These are phyloP conservation scores for Phytophthora brassicae DNA, from an alignment of 352 stramenopile species.

Conservation along the genomic window DNA sequence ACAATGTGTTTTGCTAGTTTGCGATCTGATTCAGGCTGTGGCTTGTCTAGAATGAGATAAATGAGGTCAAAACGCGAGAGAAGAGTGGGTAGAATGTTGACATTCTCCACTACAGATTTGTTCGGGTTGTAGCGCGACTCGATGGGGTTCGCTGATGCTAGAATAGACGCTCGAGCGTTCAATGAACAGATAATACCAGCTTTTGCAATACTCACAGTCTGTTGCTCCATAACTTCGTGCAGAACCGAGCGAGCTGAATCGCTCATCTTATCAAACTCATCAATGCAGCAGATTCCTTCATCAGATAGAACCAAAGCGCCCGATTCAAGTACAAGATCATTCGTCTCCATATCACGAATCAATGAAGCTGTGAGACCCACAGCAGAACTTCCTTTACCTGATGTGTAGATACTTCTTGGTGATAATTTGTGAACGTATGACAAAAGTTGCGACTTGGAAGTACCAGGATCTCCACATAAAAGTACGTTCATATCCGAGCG, in stretches of 20 bases:
- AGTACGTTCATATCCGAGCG: conserved; percentile 99
- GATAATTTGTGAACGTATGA: conserved; percentile 96
- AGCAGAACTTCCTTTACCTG: conserved; percentile 96
- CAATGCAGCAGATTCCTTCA: conserved; percentile 98
- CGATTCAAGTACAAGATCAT: conserved; percentile 97
- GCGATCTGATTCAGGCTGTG: conserved; percentile 93
- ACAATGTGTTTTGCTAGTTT: conserved; percentile 97
- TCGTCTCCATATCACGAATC: conserved; percentile 96
- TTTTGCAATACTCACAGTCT: conserved; percentile 98
- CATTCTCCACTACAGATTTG: conserved; percentile 98
- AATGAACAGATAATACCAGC: conserved; percentile 98
- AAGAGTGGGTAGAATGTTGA: conserved; percentile 97
- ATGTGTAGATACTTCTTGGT: conserved; percentile 98
- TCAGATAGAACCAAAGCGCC: conserved; percentile 97
- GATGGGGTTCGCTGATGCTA: conserved; percentile 98
- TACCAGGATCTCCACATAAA: conserved; percentile 97
- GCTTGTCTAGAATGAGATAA: conserved; percentile 98
- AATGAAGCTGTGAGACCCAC: conserved; percentile 98
- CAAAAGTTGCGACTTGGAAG: conserved; percentile 98
- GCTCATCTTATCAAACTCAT: conserved; percentile 99
- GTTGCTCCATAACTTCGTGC: conserved; percentile 99
- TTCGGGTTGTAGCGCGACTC: conserved; percentile 98
- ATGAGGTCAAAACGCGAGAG: conserved; percentile 99
- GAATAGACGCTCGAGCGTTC: conserved; percentile 97
- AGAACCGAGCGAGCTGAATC: conserved; percentile 97